Evolutionary conservation across 2,329 filamentous ascomycete genomes (phyloP), one percentile per base, ranked within the genome.

Genomic region (Botryosphaeria dothidea): DNA sequence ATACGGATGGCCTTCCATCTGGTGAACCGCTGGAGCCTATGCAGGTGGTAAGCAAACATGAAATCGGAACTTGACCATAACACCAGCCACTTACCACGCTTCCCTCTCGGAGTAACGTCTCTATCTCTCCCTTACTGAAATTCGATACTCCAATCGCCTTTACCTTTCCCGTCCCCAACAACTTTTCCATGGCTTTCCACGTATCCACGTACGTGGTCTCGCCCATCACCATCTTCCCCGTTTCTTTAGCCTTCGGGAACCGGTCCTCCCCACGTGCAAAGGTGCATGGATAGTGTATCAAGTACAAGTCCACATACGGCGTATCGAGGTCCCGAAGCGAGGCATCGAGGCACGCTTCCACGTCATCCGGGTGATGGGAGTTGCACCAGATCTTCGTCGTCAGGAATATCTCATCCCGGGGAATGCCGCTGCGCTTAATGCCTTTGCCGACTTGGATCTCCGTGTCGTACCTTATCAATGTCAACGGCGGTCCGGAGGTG

Each of bases 331-430:
- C 66, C 17, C 29, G 19, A 4, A 68, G 51, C 15, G 68, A 67
- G 7, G 61, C 65, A 54, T 66, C 65, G 15, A 65, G 51, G 79
- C 67, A 96, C 83, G 68, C 62, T 25, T 64, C 49, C 4, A 66
- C 65, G 31, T 75, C 73, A 31, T 73, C 75, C 19, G 46, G 46
- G 23, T 64, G 66, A 45, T 57, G 74, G 70, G 78, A 82, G 74
- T 87, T 88, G 77, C 88, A 88, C 87, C 87, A 89, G 38, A 90
- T 77, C 74, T 90, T 90, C 8, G 86, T 88, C 1, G 86, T 88
- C 68, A 91, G 81, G 76, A 90, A 91, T 67, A 91, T 78, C 65
- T 90, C 82, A 45, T 85, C 79, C 49, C 88, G 83, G 66, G 88
- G 87, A 13, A 91, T 82, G 49, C 88, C 83, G 34, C 85, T 85